Evolutionary conservation across 225 moss, liverwort and hornwort species (phyloP).

Genomic region (Marchantia polymorpha): DNA sequence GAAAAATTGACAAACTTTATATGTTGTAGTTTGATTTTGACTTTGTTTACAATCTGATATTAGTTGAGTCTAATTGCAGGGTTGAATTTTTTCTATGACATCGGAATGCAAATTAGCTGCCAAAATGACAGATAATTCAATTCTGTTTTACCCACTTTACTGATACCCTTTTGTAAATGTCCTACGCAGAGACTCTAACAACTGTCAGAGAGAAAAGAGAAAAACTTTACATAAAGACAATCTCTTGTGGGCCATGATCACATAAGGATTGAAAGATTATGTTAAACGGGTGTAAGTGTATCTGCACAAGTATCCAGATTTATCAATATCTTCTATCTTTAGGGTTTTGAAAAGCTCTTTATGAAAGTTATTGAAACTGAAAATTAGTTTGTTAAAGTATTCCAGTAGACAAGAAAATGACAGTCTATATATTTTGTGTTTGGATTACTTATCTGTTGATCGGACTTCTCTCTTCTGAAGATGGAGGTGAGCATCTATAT

Average conservation of each 20-base stretch:
- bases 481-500: slow-evolving; percentile 22
- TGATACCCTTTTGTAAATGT: background rate
- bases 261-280: slow-evolving; percentile 93
- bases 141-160: background rate
- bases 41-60: background rate
- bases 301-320: slow-evolving; percentile 88
- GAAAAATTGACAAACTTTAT: too few species aligned
- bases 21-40: background rate
- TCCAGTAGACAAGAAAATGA: background rate
- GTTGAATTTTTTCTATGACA: background rate
- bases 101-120: background rate
- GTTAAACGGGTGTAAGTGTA: slow-evolving; percentile 88
- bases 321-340: slow-evolving; percentile 15
- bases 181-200: slow-evolving; percentile 77
- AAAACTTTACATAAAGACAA: slow-evolving; percentile 94
- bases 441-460: background rate
- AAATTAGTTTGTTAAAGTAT: background rate
- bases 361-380: background rate
- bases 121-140: background rate
- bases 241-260: slow-evolving; percentile 97
- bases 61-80: background rate
- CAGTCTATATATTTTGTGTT: background rate
- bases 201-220: slow-evolving; percentile 87
- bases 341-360: background rate
- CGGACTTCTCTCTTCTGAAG: background rate